Conservation (phyloP, 179 eudicot species). For the Nepenthes alata region DNA sequence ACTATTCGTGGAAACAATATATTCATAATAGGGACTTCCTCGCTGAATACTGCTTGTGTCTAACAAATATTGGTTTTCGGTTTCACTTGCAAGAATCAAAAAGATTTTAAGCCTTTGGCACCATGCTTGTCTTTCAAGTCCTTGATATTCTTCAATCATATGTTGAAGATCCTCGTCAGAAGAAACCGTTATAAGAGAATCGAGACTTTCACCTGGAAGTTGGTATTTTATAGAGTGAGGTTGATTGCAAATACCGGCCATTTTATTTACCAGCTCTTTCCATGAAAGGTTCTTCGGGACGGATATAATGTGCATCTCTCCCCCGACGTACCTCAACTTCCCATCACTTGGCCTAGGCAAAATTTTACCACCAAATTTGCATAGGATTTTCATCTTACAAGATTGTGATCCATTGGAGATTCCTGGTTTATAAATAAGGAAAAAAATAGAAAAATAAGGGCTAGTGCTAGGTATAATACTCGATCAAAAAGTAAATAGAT, state of each 20-base stretch:
- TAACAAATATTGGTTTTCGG: too few species aligned
- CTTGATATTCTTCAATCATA: too few species aligned
- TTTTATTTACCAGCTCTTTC: conserved; percentile 45
- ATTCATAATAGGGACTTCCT: too few species aligned
- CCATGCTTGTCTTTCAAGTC: too few species aligned
- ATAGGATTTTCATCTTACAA: conserved; percentile 62
- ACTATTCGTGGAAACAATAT: too few species aligned
- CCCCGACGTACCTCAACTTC: conserved; percentile 71
- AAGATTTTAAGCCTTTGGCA: too few species aligned
- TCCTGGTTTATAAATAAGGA: conserved; percentile 23
- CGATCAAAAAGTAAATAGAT: conserved; percentile 16
- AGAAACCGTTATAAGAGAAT: too few species aligned
- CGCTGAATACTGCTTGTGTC: too few species aligned
- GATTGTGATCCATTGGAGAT: conserved; percentile 29
- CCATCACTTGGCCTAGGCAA: conserved; percentile 74
- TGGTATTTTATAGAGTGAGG: conserved; percentile 70
- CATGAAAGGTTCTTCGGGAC: conserved; percentile 39
- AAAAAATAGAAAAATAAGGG: conserved; percentile 24
- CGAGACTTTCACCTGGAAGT: conserved; percentile 39
- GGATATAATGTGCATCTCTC: conserved; percentile 69
- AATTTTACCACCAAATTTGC: conserved; percentile 81
- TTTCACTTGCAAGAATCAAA: too few species aligned
- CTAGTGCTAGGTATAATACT: conserved; percentile 25
- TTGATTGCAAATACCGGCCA: conserved; percentile 49
- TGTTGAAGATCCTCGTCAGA: too few species aligned